These are phyloP conservation scores for Mortierella sp. DNA, from an alignment of 371 early-diverging fungal genomes.

Conservation along the genomic window DNA sequence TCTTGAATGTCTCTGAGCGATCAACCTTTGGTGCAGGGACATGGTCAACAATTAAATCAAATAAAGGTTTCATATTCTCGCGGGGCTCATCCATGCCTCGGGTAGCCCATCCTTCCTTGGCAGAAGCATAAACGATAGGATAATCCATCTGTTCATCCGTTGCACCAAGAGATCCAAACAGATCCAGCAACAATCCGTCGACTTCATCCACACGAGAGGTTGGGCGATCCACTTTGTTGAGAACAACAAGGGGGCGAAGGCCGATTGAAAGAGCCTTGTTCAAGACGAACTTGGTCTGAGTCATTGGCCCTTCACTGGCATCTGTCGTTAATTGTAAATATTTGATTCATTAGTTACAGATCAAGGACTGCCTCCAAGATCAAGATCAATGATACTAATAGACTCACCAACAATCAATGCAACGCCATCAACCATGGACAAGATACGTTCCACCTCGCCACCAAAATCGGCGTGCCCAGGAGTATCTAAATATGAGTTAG, in stretches of 20 bases:
- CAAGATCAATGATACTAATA: background rate
- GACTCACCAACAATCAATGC: slow-evolving; percentile 73
- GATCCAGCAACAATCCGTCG: slow-evolving; percentile 79
- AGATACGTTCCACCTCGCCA: slow-evolving; percentile 88
- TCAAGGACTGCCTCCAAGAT: background rate
- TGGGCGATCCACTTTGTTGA: slow-evolving; percentile 85
- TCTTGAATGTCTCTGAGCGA: slow-evolving; percentile 71
- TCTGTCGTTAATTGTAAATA: slow-evolving; percentile 46
- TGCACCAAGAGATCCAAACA: slow-evolving; percentile 80
- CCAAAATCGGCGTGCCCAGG: slow-evolving; percentile 87
- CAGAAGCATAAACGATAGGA: slow-evolving; percentile 78
- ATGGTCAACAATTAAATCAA: slow-evolving; percentile 74
- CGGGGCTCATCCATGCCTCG: slow-evolving; percentile 58
- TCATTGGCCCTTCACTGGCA: slow-evolving; percentile 87
- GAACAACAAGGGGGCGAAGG: slow-evolving; percentile 78
- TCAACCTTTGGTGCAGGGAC: slow-evolving; percentile 77
- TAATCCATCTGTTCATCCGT: slow-evolving; percentile 82
- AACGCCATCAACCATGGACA: slow-evolving; percentile 88
- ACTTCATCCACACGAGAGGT: slow-evolving; percentile 80
- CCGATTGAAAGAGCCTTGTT: slow-evolving; percentile 77
- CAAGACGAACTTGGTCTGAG: slow-evolving; percentile 88
- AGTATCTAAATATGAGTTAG: too few species aligned
- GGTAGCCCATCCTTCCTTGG: slow-evolving; percentile 86
- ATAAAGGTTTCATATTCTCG: slow-evolving; percentile 70
- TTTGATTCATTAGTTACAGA: background rate